These are phyloP conservation scores for Cladophialophora bantiana DNA, from an alignment of 2,329 filamentous ascomycete genomes.

Conservation along the genomic window DNA sequence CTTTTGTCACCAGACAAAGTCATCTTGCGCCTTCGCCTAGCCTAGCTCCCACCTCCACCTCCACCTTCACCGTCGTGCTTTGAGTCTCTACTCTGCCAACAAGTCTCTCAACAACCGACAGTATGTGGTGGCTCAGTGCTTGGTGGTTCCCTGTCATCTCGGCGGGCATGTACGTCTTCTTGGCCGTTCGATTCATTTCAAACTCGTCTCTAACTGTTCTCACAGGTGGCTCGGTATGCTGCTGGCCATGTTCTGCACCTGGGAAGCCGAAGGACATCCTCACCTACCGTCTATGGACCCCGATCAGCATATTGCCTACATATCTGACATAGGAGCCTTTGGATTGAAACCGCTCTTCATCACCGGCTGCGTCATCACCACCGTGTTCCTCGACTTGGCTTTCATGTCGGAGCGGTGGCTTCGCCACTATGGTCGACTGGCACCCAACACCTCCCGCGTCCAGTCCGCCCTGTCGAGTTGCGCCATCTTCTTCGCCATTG, in stretches of 20 bases:
- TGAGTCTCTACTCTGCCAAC: constrained; percentile 10
- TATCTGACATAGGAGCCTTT: constrained; percentile 64
- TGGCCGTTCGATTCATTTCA: neutral
- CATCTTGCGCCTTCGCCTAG: no score
- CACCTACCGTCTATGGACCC: constrained; percentile 60
- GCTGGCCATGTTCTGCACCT: constrained; percentile 65
- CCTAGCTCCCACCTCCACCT: neutral
- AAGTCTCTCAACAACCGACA: constrained; percentile 10
- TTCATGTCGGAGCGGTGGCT: constrained; percentile 86
- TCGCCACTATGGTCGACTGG: constrained; percentile 78
- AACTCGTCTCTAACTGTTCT: constrained; percentile 3
- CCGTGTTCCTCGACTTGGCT: constrained; percentile 79
- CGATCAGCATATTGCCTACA: constrained; percentile 63
- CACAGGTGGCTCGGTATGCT: constrained; percentile 63
- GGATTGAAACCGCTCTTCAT: constrained; percentile 69
- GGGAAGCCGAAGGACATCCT: constrained; percentile 61
- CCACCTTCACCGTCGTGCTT: neutral
- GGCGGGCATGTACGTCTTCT: constrained; percentile 49
- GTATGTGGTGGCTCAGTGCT: constrained; percentile 38
- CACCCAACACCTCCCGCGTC: constrained; percentile 68
- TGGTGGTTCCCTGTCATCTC: constrained; percentile 65
- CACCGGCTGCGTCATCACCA: constrained; percentile 66
- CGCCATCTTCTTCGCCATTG: constrained; percentile 59
- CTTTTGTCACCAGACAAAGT: neutral
- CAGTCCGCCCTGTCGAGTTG: constrained; percentile 52